Evolutionary conservation across 805 yeast genomes (phyloP), one percentile per base, ranked within the genome.

Genomic region (Pichia membranifaciens): DNA sequence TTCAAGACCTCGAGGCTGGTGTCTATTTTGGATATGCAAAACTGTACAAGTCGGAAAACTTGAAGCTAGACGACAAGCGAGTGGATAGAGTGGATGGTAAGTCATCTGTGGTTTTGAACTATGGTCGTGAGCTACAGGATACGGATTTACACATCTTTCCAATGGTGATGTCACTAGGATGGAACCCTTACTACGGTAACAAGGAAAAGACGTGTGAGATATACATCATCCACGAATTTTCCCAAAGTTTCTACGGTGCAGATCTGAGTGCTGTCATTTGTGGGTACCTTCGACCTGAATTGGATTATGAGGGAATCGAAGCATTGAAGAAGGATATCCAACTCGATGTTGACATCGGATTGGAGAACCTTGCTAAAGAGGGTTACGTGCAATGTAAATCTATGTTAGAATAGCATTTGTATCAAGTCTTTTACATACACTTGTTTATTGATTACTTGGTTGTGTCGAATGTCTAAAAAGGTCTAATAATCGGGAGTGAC

Each of bases 111-210:
- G 73, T 68, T 33, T 78, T 83, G 60, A 84, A 79, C 49, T 79
- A 76, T 58, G 96, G 96, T 0, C 53, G 62, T 5, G 56, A 64
- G 9, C 66, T 89, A 41, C 58, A 55, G 3, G 76, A 73, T 36
- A 67, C 74, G 2, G 72, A 72, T 43, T 52, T 60, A n/a, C 66
- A 67, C 4, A 73, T 73, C 1, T 69, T 80, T 22, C 97, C 97
- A 0, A 88, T 89, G 82, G 99, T 93, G 8, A 84, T 91, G 87
- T 87, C 96, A 8, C 74, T 93, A 17, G 99, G 99, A 1, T 87
- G 89, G 86, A 93, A 93, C 61, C 98, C 99, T 34, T 91, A 83
- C 62, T 93, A 80, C 68, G 76, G 81, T 22, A 90, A 93, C 65
- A 72, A 78, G 43, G 76, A 76, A 56, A 87, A 87, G 66, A 82